phyloP scores from a whole-genome alignment of 192 early-diverging fungal genomes.

The Haplosporangium gracile region DNA sequence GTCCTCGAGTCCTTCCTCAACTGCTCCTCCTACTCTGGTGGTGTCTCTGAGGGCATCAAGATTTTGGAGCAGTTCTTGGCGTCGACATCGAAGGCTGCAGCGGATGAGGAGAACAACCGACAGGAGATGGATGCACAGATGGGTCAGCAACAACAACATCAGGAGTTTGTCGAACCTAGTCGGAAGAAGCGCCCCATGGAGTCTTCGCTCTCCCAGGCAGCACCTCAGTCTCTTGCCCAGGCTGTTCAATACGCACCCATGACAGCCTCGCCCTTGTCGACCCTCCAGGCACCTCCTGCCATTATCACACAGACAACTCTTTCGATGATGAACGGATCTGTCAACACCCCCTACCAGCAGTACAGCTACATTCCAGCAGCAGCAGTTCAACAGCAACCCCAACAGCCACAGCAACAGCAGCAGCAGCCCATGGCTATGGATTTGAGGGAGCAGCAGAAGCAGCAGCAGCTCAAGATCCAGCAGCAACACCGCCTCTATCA shows the following conservation, averaged over 20 bases:
- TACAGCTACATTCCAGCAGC: slow-evolving; percentile 14
- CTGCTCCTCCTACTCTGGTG: slow-evolving; percentile 44
- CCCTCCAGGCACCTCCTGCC: neutral
- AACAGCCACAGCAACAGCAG: slow-evolving; percentile 22
- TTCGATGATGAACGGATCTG: slow-evolving; percentile 18
- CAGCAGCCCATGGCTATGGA: slow-evolving; percentile 14
- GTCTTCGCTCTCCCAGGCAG: neutral
- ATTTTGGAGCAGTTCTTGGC: slow-evolving; percentile 53
- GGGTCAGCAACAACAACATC: slow-evolving; percentile 20
- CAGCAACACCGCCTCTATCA: slow-evolving; percentile 54
- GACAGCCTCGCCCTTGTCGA: neutral
- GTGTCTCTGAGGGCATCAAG: slow-evolving; percentile 53
- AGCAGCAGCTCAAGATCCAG: slow-evolving; percentile 56
- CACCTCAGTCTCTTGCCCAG: slow-evolving; percentile 8
- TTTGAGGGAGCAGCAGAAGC: slow-evolving; percentile 55
- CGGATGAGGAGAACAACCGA: slow-evolving; percentile 28
- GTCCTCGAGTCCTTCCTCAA: slow-evolving; percentile 42
- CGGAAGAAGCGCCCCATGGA: slow-evolving; percentile 54
- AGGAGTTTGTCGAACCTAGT: slow-evolving; percentile 18
- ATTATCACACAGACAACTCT: slow-evolving; percentile 25
- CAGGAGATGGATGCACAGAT: slow-evolving; percentile 4
- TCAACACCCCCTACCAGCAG: slow-evolving; percentile 15
- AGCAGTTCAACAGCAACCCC: neutral
- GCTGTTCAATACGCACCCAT: slow-evolving; percentile 17
- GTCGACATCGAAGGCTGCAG: slow-evolving; percentile 38